A percentile compares a stretch with the other conserved stretches of the same genome.
Evolutionary conservation across 2,329 filamentous ascomycete species (phyloP).

Genomic region (Penicillium glabrum): DNA sequence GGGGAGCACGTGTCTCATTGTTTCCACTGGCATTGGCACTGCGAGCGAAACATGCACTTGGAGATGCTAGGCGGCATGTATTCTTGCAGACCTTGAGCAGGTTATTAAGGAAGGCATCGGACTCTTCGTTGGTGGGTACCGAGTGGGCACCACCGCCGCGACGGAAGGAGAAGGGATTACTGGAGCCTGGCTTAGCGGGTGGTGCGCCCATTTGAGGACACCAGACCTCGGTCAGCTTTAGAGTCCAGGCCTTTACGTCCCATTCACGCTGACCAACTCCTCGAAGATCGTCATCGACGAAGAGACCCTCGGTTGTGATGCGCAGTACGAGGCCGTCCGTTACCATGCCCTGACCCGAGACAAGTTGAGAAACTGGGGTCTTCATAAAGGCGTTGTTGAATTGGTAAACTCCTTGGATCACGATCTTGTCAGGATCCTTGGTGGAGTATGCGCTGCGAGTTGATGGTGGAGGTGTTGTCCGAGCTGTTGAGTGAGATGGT

Average conservation of each 20-base stretch:
- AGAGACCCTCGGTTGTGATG: conserved; percentile 90
- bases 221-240: conserved; percentile 90
- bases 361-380: conserved; percentile 85
- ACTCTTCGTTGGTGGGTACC: conserved; percentile 62
- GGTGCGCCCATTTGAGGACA: conserved; percentile 61
- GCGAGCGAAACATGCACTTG: conserved; percentile 39
- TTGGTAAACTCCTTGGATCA: conserved; percentile 87
- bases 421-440: conserved; percentile 91
- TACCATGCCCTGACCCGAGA: conserved; percentile 79
- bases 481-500: conserved; percentile 77
- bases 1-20: conserved; percentile 18
- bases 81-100: conserved; percentile 65
- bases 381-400: conserved; percentile 88
- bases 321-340: conserved; percentile 90
- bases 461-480: conserved; percentile 79
- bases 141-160: conserved; percentile 50
- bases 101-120: conserved; percentile 63
- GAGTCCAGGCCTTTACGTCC: conserved; percentile 97
- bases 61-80: conserved; percentile 55
- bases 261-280: conserved; percentile 93
- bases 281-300: conserved; percentile 94
- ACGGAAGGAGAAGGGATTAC: conserved; percentile 34
- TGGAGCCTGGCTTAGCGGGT: conserved; percentile 31
- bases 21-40: conserved; percentile 22
- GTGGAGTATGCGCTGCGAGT: conserved; percentile 78